Percentiles rank a stretch among this genome's conserved stretches.
These are phyloP conservation scores for Ganoderma lingzhi DNA, from an alignment of 1,284 basidiomycete genomes.

Conservation along the genomic window DNA sequence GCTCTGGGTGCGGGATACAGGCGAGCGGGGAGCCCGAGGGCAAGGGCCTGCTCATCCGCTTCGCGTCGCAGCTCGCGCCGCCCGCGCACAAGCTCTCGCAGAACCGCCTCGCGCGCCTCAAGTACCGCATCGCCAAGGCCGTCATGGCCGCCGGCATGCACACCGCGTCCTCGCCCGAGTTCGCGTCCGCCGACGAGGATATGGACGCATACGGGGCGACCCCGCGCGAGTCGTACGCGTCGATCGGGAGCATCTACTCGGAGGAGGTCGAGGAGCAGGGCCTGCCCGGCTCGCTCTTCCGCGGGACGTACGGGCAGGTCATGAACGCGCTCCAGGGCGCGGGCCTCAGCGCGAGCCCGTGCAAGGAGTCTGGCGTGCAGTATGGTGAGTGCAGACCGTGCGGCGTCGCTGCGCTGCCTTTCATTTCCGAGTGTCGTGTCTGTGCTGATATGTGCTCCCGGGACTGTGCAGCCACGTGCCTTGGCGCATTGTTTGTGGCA, in stretches of 20 bases:
- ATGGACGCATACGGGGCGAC: slow-evolving; percentile 2
- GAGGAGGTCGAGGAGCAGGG: slow-evolving; percentile 30
- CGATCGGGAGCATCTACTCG: slow-evolving; percentile 35
- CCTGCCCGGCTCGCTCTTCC: slow-evolving; percentile 45
- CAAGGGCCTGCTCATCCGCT: slow-evolving; percentile 49
- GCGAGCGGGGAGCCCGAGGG: slow-evolving; percentile 19
- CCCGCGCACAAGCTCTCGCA: slow-evolving; percentile 41
- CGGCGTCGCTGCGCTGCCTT: neutral
- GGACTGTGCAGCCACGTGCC: slow-evolving; percentile 46
- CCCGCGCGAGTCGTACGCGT: slow-evolving; percentile 26
- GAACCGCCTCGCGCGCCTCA: slow-evolving; percentile 46
- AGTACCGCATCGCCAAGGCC: slow-evolving; percentile 51
- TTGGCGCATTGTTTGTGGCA: slow-evolving; percentile 57
- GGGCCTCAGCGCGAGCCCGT: slow-evolving; percentile 51
- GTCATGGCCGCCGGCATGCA: slow-evolving; percentile 59
- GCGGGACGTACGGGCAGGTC: slow-evolving; percentile 59
- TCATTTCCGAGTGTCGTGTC: slow-evolving; percentile 3
- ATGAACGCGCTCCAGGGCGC: slow-evolving; percentile 51
- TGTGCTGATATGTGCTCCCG: slow-evolving; percentile 13
- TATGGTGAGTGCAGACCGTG: slow-evolving; percentile 42
- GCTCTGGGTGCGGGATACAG: neutral
- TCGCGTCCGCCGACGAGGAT: slow-evolving; percentile 11
- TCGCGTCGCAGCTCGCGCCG: slow-evolving; percentile 36
- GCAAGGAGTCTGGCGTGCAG: slow-evolving; percentile 45
- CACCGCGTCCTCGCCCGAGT: slow-evolving; percentile 38